Evolutionary conservation across 1,139 yeast species (phyloP), one percentile per base, ranked within the genome.

Genomic region (Kazachstania sp.): DNA sequence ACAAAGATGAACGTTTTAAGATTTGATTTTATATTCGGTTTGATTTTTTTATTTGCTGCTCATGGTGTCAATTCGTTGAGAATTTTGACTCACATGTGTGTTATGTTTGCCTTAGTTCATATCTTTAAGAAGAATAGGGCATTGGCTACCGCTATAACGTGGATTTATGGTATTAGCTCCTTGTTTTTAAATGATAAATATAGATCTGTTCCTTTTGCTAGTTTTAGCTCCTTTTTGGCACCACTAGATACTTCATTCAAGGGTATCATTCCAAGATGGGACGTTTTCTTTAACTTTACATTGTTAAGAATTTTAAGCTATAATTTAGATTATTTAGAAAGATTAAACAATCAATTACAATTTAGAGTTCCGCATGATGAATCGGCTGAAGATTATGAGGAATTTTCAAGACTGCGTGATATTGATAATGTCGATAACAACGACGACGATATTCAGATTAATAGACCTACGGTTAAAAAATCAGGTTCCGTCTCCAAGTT

Each of bases 241-340:
- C 64, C 75, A 23, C 63, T 86, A 55, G 95, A 81, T 57, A 55
- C 66, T 34, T 75, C 79, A 2, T 81, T 74, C 57, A 73, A 71
- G 62, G 97, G 98, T 0, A 74, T 90, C 26, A 81, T 92, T 54
- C 74, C 79, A 18, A 73, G 97, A 55, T 94, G 99, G 99, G 97
- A 92, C 61, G 97, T 94, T 8, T 86, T 86, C 58, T 94, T 81
- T 73, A 94, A 92, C 65, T 87, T 94, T 65, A 83, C 95, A 0
- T 70, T 92, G 53, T 73, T 94, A 47, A 74, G 97, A 55, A 78
- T 88, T 77, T 68, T 94, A 43, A 86, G 96, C 49, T 92, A 75
- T 66, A 86, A 86, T 54, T 65, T 86, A 54, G 99, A 94, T 65
- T 87, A 75, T 58, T 64, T 83, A 39, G 78, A 76, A 56, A 70